These are phyloP conservation scores for Vanrija sp. DNA, from an alignment of 1,284 basidiomycete genomes.

Conservation along the genomic window DNA sequence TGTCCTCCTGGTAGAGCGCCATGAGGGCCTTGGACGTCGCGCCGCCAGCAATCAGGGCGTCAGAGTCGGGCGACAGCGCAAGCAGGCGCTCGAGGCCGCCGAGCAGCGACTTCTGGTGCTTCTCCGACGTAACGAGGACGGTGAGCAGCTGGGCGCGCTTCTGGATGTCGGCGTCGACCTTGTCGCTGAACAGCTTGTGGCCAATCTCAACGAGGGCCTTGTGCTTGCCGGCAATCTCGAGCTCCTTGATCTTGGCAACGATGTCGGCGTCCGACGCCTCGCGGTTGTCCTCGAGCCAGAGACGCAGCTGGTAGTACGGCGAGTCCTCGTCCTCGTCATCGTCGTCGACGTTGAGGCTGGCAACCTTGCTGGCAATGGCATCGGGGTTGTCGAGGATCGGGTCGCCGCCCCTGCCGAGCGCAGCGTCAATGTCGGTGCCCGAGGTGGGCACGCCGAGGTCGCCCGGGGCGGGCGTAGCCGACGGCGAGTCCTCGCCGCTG, in stretches of 20 bases:
- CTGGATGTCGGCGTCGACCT: constrained; percentile 67
- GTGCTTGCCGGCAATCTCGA: constrained; percentile 94
- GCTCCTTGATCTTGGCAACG: constrained; percentile 84
- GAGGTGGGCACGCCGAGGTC: constrained; percentile 28
- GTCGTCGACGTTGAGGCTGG: constrained; percentile 69
- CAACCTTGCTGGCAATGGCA: constrained; percentile 72
- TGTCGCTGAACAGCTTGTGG: constrained; percentile 75
- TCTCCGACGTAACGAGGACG: constrained; percentile 69
- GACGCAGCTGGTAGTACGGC: constrained; percentile 78
- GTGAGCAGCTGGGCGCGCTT: constrained; percentile 70
- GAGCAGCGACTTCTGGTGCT: constrained; percentile 89
- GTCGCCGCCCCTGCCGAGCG: constrained; percentile 31
- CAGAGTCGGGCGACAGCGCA: constrained; percentile 60
- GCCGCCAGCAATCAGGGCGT: constrained; percentile 35
- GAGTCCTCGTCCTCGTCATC: constrained; percentile 83
- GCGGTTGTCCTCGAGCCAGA: constrained; percentile 79
- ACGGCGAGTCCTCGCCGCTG: constrained; percentile 22
- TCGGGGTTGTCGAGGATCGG: constrained; percentile 38
- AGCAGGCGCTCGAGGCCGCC: constrained; percentile 83
- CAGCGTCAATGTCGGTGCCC: constrained; percentile 42
- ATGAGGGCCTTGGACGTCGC: constrained; percentile 74
- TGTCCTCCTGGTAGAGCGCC: constrained; percentile 87
- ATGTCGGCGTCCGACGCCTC: constrained; percentile 55
- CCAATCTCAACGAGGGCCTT: constrained; percentile 81
- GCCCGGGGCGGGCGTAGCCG: constrained; percentile 1